phyloP scores from a whole-genome alignment of 495 filamentous ascomycete species.

The Aspergillus hancockii region DNA sequence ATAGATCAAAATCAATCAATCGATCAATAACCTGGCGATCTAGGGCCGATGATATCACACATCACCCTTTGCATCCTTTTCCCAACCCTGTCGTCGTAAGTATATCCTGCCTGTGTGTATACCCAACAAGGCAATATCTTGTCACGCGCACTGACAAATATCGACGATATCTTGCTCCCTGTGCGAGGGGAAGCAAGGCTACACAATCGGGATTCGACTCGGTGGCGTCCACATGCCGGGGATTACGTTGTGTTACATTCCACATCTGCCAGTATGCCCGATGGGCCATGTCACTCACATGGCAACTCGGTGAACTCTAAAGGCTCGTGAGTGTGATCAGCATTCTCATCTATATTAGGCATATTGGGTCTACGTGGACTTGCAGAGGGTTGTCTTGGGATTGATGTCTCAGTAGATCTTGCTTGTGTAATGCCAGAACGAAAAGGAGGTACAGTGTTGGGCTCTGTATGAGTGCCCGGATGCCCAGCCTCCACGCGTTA shows the following conservation, averaged over 20 bases:
- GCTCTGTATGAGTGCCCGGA: too few species aligned
- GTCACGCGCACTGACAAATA: constrained; percentile 1
- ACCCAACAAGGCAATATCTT: neutral
- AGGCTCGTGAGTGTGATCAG: neutral
- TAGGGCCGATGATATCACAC: neutral
- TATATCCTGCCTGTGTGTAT: neutral
- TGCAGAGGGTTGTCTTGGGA: neutral
- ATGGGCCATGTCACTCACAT: constrained; percentile 6
- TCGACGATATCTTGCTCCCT: neutral
- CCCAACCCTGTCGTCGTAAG: neutral
- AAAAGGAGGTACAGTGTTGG: neutral
- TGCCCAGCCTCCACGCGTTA: too few species aligned
- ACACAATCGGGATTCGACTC: constrained; percentile 1
- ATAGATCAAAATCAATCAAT: neutral
- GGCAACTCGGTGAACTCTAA: neutral
- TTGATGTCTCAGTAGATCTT: neutral
- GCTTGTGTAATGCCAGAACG: neutral
- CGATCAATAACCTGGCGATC: neutral
- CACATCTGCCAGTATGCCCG: constrained; percentile 4
- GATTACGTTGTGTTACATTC: constrained; percentile 10
- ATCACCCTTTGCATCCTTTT: neutral
- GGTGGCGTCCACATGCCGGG: constrained; percentile 3
- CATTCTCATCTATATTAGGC: neutral
- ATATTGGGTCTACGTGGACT: neutral
- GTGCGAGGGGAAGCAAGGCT: constrained; percentile 2